Evolutionary conservation across 2,329 filamentous ascomycete genomes (phyloP).

Genomic region (Clonostachys byssicola): DNA sequence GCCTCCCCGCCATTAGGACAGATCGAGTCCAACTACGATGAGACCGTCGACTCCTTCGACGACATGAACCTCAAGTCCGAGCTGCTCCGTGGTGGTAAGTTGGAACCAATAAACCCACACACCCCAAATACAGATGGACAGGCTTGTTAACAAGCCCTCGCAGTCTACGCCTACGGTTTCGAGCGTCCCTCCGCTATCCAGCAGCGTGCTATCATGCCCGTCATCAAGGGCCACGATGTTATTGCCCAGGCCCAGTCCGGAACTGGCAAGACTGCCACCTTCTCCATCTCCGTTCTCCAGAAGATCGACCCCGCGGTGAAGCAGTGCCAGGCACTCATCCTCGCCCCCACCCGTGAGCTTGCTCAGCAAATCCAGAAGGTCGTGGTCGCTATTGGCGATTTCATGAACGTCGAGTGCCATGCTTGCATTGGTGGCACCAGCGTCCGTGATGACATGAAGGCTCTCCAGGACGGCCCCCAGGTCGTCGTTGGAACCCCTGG

Average conservation of each 20-base stretch:
- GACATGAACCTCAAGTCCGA: conserved; percentile 96
- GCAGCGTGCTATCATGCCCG: conserved; percentile 99
- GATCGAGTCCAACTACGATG: conserved; percentile 99
- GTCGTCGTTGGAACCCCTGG: conserved; percentile 97
- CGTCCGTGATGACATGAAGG: conserved; percentile 98
- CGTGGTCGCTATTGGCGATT: conserved; percentile 96
- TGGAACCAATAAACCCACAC: not conserved
- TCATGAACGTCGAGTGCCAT: conserved; percentile 99
- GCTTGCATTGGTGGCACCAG: conserved; percentile 98
- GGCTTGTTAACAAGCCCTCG: not conserved
- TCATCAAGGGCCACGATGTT: conserved; percentile 99
- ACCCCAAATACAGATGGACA: too few relatives aligned
- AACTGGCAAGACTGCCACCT: conserved; percentile 99
- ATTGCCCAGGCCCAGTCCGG: conserved; percentile 99
- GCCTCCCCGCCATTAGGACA: conserved; percentile 55
- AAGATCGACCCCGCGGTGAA: conserved; percentile 95
- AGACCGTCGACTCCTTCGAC: conserved; percentile 99
- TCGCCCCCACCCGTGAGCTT: conserved; percentile 96
- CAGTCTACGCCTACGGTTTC: conserved; percentile 98
- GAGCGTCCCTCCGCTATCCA: conserved; percentile 99
- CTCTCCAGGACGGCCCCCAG: conserved; percentile 91
- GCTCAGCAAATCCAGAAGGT: conserved; percentile 99
- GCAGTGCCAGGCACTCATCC: conserved; percentile 96
- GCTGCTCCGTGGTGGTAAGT: conserved; percentile 84
- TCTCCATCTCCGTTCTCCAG: conserved; percentile 98